Conservation (phyloP, 2,329 filamentous ascomycete genomes). For the Sporothrix globosa region DNA sequence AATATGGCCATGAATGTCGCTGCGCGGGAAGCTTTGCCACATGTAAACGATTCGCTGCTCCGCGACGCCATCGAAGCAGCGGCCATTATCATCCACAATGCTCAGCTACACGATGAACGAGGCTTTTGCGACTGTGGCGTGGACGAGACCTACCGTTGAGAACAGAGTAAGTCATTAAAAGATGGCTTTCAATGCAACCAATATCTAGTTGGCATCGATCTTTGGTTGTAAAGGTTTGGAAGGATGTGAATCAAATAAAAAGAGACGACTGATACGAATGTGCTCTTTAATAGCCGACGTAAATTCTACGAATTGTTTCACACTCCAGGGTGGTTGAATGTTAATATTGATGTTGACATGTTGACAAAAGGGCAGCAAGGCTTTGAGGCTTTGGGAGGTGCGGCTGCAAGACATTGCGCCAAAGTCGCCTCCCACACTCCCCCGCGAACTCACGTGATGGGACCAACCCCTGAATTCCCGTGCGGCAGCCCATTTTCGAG, state of each 20-base stretch:
- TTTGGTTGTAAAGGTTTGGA: no score
- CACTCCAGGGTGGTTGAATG: conserved; percentile 2
- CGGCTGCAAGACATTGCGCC: conserved; percentile 29
- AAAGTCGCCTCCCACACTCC: neutral
- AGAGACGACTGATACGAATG: no score
- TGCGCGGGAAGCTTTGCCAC: neutral
- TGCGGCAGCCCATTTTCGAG: conserved; percentile 13
- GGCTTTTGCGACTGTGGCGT: neutral
- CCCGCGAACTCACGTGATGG: conserved; percentile 31
- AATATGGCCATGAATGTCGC: conserved; percentile 11
- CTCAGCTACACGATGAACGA: neutral
- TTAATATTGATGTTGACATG: neutral
- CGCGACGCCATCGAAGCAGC: neutral
- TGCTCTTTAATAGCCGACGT: no score
- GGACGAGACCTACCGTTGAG: neutral
- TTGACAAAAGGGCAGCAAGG: neutral
- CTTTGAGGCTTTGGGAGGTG: neutral
- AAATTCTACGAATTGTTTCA: no score
- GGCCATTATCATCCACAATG: neutral
- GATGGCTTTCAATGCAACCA: conserved; percentile 3
- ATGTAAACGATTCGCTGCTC: neutral
- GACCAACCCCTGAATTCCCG: neutral
- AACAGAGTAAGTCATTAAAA: neutral
- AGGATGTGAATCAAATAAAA: no score
- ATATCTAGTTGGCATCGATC: neutral